phyloP scores from a whole-genome alignment of 768 basidiomycete genomes.

The Tylopilus vinaceipallidus region DNA sequence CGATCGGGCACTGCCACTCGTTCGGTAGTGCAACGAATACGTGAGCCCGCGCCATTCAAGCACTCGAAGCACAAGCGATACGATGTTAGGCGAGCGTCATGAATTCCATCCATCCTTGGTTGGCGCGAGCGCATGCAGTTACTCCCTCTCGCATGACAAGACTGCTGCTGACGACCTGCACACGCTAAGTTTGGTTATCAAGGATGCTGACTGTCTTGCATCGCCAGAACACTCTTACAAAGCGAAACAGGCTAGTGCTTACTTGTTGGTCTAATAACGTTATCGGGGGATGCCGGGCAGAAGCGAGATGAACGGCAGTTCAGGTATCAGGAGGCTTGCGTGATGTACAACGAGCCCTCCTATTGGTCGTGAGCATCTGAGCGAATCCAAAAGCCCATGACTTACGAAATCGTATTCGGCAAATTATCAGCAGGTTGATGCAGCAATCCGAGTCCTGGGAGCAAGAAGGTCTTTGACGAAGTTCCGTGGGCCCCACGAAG shows the following conservation, averaged over 20 bases:
- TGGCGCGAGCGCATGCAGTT: too few relatives aligned
- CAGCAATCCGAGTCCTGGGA: background rate
- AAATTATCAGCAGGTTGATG: background rate
- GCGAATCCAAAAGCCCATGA: background rate
- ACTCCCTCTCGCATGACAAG: too few relatives aligned
- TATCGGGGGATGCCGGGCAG: background rate
- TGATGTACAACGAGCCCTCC: background rate
- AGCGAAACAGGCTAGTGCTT: background rate
- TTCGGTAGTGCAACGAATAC: background rate
- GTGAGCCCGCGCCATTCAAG: background rate
- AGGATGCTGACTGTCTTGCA: background rate
- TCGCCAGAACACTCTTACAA: background rate
- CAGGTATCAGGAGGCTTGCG: background rate
- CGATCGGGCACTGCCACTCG: slow-evolving; percentile 23
- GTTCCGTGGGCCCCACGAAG: slow-evolving; percentile 7
- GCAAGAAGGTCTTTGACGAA: background rate
- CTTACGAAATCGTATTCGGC: background rate
- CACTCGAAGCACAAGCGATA: too few relatives aligned
- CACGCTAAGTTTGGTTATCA: background rate
- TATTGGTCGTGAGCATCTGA: background rate
- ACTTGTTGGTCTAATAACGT: background rate
- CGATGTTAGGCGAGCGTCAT: slow-evolving; percentile 1
- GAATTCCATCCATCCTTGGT: too few relatives aligned
- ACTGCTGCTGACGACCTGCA: too few relatives aligned
- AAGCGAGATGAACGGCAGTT: background rate